Percentiles rank a stretch among this genome's conserved stretches.
Evolutionary conservation across 768 basidiomycete genomes (phyloP).

Genomic region (Rubroboletus pulcherrimus): DNA sequence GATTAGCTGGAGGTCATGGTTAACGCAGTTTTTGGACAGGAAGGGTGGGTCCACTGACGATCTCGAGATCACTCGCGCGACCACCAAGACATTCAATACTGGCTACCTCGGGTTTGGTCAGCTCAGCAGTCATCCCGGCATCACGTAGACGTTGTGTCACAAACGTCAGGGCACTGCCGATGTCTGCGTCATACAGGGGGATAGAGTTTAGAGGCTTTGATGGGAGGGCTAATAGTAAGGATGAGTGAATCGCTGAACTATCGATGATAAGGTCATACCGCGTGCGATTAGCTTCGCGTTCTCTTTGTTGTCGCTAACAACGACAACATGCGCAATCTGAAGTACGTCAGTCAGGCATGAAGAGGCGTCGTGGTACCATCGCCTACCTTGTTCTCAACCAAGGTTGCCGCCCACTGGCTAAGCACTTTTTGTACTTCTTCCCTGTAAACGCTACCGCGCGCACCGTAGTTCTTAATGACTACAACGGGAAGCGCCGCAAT

Average conservation of each 20-base stretch:
- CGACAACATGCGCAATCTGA: conserved; percentile 87
- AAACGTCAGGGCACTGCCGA: conserved; percentile 71
- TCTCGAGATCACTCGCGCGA: conserved; percentile 84
- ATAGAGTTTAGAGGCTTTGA: conserved; percentile 79
- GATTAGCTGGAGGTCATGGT: conserved; percentile 51
- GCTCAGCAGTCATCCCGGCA: conserved; percentile 45
- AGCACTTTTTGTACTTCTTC: conserved; percentile 75
- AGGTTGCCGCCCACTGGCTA: conserved; percentile 77
- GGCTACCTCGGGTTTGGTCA: conserved; percentile 52
- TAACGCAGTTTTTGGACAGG: background rate
- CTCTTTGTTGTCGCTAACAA: conserved; percentile 87
- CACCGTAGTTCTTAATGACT: conserved; percentile 75
- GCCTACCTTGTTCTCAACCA: conserved; percentile 76
- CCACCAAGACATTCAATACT: conserved; percentile 81
- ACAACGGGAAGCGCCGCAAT: conserved; percentile 77
- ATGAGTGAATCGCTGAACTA: background rate
- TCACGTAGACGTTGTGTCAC: conserved; percentile 75
- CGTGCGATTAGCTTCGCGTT: conserved; percentile 81
- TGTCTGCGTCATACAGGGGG: conserved; percentile 81
- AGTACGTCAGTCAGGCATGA: background rate
- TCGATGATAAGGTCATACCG: conserved; percentile 40
- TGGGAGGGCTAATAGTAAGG: conserved; percentile 57
- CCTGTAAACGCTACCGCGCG: conserved; percentile 50
- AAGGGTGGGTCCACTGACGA: conserved; percentile 42
- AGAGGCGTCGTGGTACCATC: background rate